Percentiles rank a stretch among this genome's conserved stretches.
phyloP scores from a whole-genome alignment of 441 rosid genomes.

The Populus trichocarpa region DNA sequence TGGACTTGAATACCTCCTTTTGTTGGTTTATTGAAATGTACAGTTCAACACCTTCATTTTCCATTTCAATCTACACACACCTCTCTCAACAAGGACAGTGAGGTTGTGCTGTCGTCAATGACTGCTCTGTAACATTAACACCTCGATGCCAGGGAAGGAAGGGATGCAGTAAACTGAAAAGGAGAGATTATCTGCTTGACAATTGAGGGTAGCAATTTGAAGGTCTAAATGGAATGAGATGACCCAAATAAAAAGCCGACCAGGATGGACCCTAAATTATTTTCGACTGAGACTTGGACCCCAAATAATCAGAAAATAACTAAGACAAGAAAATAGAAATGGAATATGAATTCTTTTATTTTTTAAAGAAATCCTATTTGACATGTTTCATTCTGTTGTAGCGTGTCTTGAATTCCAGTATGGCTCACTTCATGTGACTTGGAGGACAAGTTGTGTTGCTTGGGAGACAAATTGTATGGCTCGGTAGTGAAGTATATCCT shows the following conservation, averaged over 20 bases:
- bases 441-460: not conserved
- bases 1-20: constrained; percentile 55
- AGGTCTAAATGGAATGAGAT: not conserved
- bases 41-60: constrained; percentile 42
- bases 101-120: not conserved
- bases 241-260: not conserved
- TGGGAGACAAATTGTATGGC: not conserved
- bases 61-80: constrained; percentile 14
- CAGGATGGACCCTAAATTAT: not conserved
- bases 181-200: not conserved
- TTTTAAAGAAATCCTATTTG: too few species aligned
- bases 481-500: not conserved
- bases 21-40: constrained; percentile 67
- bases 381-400: not conserved
- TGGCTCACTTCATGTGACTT: not conserved
- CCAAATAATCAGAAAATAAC: not conserved
- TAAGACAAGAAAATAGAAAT: not conserved
- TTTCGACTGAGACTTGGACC: not conserved
- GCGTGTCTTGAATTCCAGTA: not conserved
- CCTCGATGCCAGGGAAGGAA: not conserved
- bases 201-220: not conserved
- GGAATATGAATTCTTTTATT: not conserved
- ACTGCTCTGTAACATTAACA: not conserved
- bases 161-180: not conserved
- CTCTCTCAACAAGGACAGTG: not conserved